These are phyloP conservation scores for Metarhizium guizhouense DNA, from an alignment of 2,329 filamentous ascomycete genomes.

Conservation along the genomic window DNA sequence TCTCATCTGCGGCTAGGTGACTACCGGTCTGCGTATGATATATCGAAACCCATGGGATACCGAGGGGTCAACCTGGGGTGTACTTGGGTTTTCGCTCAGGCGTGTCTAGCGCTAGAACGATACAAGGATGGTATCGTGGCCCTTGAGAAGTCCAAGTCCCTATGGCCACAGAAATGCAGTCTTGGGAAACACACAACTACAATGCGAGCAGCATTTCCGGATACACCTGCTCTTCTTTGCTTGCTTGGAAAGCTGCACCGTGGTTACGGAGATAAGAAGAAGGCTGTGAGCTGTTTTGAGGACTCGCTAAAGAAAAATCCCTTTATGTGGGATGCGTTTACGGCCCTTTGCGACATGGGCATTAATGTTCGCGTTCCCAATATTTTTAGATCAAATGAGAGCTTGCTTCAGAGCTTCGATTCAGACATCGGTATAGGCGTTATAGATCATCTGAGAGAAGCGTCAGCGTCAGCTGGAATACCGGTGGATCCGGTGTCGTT, in stretches of 20 bases:
- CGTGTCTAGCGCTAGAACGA: conserved; percentile 70
- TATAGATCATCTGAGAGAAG: conserved; percentile 28
- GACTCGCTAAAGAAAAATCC: conserved; percentile 84
- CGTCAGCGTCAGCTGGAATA: conserved; percentile 9
- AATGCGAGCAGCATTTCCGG: conserved; percentile 64
- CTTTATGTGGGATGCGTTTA: conserved; percentile 97
- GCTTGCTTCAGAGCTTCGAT: conserved; percentile 39
- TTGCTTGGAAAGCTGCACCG: conserved; percentile 82
- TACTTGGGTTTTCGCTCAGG: conserved; percentile 84
- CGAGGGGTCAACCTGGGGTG: conserved; percentile 75
- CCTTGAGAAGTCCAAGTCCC: conserved; percentile 69
- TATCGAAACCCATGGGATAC: conserved; percentile 61
- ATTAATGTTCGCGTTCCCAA: conserved; percentile 73
- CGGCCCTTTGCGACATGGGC: conserved; percentile 78
- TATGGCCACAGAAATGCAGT: conserved; percentile 67
- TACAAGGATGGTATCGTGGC: conserved; percentile 75
- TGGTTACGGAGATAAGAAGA: conserved; percentile 71
- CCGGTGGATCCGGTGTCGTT: conserved; percentile 29
- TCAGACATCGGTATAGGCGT: conserved; percentile 16
- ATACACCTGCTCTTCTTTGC: conserved; percentile 75
- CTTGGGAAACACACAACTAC: conserved; percentile 79
- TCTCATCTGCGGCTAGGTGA: conserved; percentile 79
- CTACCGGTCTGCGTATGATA: conserved; percentile 77
- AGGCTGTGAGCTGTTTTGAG: conserved; percentile 79
- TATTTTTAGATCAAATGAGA: conserved; percentile 68